Evolutionary conservation across 2,329 filamentous ascomycete species (phyloP).

Genomic region (Ambrosiella cleistominuta): DNA sequence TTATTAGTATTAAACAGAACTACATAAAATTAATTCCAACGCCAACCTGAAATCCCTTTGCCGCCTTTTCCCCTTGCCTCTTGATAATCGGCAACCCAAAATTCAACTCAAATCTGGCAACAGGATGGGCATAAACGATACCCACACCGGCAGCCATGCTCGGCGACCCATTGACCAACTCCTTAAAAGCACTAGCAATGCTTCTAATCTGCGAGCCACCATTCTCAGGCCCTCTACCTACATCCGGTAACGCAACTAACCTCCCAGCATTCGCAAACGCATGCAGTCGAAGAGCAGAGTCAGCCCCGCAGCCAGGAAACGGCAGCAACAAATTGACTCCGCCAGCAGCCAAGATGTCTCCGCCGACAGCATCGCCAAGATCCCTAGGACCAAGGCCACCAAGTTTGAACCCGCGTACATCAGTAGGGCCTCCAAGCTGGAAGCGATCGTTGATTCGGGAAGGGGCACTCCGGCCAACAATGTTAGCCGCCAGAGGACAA

Average conservation of each 20-base stretch:
- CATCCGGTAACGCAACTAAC: conserved; percentile 50
- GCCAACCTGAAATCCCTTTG: conserved; percentile 89
- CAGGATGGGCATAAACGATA: conserved; percentile 84
- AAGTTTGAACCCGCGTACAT: conserved; percentile 83
- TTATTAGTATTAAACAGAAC: neutral
- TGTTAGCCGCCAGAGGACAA: conserved; percentile 52
- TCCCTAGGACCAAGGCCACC: conserved; percentile 81
- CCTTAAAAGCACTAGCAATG: conserved; percentile 35
- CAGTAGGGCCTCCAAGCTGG: conserved; percentile 81
- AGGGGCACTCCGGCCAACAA: conserved; percentile 36
- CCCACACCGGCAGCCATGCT: conserved; percentile 78
- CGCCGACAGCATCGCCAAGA: conserved; percentile 68
- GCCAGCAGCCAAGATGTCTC: conserved; percentile 80
- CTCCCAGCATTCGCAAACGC: conserved; percentile 82
- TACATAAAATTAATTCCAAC: conserved; percentile 93
- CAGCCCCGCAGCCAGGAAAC: conserved; percentile 61
- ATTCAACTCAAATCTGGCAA: conserved; percentile 88
- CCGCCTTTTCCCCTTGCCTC: conserved; percentile 65
- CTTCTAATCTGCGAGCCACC: conserved; percentile 22
- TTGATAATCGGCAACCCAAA: conserved; percentile 75
- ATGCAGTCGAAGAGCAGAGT: conserved; percentile 74
- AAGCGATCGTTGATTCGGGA: conserved; percentile 90
- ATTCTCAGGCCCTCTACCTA: conserved; percentile 27
- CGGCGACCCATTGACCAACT: conserved; percentile 58
- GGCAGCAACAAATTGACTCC: conserved; percentile 75